Evolutionary conservation across 495 filamentous ascomycete species (phyloP).

Genomic region (Gamarada debralockiae): DNA sequence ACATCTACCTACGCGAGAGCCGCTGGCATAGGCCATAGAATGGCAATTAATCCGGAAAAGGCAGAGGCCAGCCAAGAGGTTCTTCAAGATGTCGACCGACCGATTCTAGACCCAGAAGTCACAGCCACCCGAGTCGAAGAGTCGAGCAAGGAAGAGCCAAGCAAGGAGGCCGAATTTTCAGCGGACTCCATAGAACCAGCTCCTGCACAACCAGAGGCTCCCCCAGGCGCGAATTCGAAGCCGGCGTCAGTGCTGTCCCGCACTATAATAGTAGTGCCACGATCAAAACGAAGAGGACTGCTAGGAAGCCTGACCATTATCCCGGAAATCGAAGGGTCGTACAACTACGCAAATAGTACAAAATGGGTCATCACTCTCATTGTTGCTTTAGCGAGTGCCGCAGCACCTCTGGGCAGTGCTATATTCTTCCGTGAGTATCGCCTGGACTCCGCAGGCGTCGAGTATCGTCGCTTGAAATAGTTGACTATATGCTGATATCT

Average conservation of each 20-base stretch:
- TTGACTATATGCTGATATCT: too few relatives aligned
- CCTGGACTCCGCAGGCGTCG: too few relatives aligned
- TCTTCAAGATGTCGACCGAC: constrained; percentile 14
- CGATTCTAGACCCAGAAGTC: constrained; percentile 14
- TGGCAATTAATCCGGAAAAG: constrained; percentile 17
- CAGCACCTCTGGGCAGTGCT: constrained; percentile 79
- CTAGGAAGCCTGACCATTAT: constrained; percentile 69
- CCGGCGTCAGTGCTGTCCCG: constrained; percentile 36
- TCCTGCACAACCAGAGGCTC: neutral
- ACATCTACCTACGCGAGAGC: neutral
- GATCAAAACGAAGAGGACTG: constrained; percentile 67
- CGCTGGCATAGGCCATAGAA: neutral
- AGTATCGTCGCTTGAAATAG: too few relatives aligned
- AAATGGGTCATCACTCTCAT: constrained; percentile 88
- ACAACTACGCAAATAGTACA: constrained; percentile 61
- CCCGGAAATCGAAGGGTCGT: constrained; percentile 77
- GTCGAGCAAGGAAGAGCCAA: neutral
- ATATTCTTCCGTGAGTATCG: constrained; percentile 75
- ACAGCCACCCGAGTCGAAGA: constrained; percentile 10
- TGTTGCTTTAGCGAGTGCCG: constrained; percentile 69
- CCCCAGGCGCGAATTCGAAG: constrained; percentile 22
- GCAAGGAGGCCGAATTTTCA: constrained; percentile 15
- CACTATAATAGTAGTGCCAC: constrained; percentile 52
- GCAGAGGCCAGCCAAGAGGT: constrained; percentile 7
- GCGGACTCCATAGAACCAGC: constrained; percentile 11